phyloP scores from a whole-genome alignment of 2,329 filamentous ascomycete species.

The Neopestalotiopsis clavispora region DNA sequence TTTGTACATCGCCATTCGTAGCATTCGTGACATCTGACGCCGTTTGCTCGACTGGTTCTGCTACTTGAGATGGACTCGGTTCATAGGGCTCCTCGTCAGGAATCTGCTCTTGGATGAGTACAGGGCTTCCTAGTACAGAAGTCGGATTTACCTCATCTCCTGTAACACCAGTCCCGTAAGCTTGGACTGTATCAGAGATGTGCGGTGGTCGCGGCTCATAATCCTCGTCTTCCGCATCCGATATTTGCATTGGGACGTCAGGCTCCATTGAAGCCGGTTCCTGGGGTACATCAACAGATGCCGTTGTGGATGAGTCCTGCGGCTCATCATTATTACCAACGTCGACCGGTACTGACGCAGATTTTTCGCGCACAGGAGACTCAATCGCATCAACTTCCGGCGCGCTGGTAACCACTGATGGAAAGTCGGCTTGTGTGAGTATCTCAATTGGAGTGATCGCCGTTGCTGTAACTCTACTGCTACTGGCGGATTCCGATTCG shows the following conservation, averaged over 20 bases:
- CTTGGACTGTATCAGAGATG: conserved; percentile 25
- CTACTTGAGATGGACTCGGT: conserved; percentile 24
- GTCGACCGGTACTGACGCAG: neutral
- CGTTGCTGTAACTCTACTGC: neutral
- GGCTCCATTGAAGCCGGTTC: conserved; percentile 12
- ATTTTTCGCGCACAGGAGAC: neutral
- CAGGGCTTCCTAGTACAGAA: conserved; percentile 11
- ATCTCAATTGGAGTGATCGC: neutral
- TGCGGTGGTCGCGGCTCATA: conserved; percentile 20
- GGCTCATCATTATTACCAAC: neutral
- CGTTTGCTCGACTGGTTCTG: conserved; percentile 16
- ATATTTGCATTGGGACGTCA: conserved; percentile 19
- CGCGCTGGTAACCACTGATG: no score
- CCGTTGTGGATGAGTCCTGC: neutral
- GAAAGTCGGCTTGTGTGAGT: neutral
- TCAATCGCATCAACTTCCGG: neutral
- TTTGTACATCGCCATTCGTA: conserved; percentile 36
- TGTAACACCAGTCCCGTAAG: conserved; percentile 19
- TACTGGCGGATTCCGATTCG: conserved; percentile 16
- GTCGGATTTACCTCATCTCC: conserved; percentile 26
- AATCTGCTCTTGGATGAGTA: conserved; percentile 23
- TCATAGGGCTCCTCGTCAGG: conserved; percentile 28
- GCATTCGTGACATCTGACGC: conserved; percentile 25
- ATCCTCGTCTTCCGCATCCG: conserved; percentile 13
- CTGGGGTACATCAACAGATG: neutral